Conservation (phyloP, 345 rosid species). For the Carallia brachiata region DNA sequence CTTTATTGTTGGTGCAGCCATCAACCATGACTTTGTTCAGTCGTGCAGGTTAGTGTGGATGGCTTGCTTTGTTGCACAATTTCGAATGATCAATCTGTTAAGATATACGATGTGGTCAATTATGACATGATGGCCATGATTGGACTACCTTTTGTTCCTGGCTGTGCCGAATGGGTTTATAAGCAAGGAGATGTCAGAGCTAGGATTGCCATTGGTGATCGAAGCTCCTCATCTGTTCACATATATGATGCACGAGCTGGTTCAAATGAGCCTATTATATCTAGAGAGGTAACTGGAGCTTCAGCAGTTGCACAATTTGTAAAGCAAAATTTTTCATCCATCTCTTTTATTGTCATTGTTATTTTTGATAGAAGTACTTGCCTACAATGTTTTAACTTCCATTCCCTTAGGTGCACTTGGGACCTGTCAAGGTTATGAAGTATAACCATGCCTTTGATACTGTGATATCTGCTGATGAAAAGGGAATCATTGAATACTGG, state of each 20-base stretch:
- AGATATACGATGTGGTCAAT: slow-evolving; percentile 91
- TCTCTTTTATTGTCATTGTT: background rate
- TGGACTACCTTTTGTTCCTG: slow-evolving; percentile 72
- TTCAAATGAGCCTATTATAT: slow-evolving; percentile 67
- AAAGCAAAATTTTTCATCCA: background rate
- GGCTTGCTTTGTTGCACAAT: slow-evolving; percentile 95
- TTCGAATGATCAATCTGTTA: slow-evolving; percentile 78
- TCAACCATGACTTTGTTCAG: slow-evolving; percentile 60
- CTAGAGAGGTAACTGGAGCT: slow-evolving; percentile 52
- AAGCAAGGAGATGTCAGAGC: slow-evolving; percentile 94
- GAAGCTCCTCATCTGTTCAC: slow-evolving; percentile 66
- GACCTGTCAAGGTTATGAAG: slow-evolving; percentile 68
- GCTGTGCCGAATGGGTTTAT: slow-evolving; percentile 88
- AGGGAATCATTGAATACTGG: slow-evolving; percentile 95
- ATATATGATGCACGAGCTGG: slow-evolving; percentile 92
- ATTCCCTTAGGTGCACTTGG: slow-evolving; percentile 51
- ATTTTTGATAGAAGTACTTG: background rate
- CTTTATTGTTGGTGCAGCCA: slow-evolving; percentile 31
- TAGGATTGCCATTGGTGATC: slow-evolving; percentile 84
- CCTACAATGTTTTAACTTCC: background rate
- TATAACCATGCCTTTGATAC: slow-evolving; percentile 68
- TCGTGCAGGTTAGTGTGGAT: slow-evolving; percentile 89
- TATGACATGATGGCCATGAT: slow-evolving; percentile 99
- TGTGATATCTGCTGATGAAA: slow-evolving; percentile 78
- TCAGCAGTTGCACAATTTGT: background rate